These are phyloP conservation scores for Sedum album DNA, from an alignment of 164 flowering plant genomes.

Conservation along the genomic window DNA sequence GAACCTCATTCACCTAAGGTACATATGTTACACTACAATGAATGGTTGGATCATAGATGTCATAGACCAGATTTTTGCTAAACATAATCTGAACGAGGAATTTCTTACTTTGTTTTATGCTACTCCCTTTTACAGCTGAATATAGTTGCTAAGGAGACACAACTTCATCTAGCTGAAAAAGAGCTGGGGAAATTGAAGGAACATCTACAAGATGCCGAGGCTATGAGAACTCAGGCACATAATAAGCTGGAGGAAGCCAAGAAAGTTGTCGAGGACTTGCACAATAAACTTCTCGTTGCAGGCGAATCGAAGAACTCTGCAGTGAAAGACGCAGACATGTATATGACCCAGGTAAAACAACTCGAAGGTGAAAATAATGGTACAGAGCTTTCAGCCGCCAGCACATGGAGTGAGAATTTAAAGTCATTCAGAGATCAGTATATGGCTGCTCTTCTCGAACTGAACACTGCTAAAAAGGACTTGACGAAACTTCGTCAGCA, in stretches of 20 bases:
- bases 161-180: constrained; percentile 64
- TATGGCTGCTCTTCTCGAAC: background rate
- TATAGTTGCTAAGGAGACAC: constrained; percentile 66
- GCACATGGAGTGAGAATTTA: background rate
- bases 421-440: background rate
- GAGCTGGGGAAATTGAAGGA: constrained; percentile 74
- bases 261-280: constrained; percentile 51
- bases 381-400: background rate
- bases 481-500: constrained; percentile 5
- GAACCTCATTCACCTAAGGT: constrained; percentile 64
- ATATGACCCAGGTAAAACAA: constrained; percentile 42
- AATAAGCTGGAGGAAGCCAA: constrained; percentile 68
- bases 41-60: background rate
- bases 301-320: constrained; percentile 52
- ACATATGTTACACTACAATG: constrained; percentile 4
- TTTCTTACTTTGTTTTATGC: background rate
- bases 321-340: constrained; percentile 43
- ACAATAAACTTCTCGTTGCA: constrained; percentile 37
- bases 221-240: constrained; percentile 53
- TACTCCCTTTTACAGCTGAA: constrained; percentile 32
- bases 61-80: background rate
- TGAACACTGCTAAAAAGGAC: background rate
- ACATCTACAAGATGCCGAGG: constrained; percentile 63
- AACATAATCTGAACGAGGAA: background rate
- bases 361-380: constrained; percentile 31